phyloP scores from a whole-genome alignment of 2,329 filamentous ascomycete species.

The Botrytis aclada region DNA sequence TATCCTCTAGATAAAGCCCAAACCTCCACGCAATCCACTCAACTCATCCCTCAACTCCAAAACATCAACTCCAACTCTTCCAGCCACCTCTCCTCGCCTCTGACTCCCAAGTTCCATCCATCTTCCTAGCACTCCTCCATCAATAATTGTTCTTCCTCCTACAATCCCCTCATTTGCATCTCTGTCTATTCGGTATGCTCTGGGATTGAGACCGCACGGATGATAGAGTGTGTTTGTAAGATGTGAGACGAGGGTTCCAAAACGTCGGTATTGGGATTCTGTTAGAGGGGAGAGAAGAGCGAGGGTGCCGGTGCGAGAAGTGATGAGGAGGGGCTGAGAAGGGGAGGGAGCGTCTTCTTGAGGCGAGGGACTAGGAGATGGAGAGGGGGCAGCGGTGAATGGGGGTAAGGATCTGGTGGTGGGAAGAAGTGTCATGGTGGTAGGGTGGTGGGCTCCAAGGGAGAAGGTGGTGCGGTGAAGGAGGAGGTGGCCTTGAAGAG shows the following conservation, averaged over 20 bases:
- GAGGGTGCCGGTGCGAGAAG: constrained; percentile 73
- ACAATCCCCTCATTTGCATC: constrained; percentile 45
- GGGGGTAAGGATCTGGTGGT: constrained; percentile 52
- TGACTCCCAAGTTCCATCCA: constrained; percentile 75
- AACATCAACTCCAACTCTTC: constrained; percentile 65
- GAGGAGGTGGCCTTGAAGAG: constrained; percentile 81
- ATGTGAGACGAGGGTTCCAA: constrained; percentile 78
- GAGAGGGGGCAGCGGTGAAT: constrained; percentile 45
- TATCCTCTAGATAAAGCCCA: background rate
- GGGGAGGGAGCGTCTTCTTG: constrained; percentile 35
- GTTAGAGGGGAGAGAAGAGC: constrained; percentile 73
- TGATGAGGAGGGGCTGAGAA: constrained; percentile 58
- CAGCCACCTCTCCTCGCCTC: constrained; percentile 68
- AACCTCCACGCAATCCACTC: constrained; percentile 52
- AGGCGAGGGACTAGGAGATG: constrained; percentile 30
- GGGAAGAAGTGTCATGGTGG: constrained; percentile 72
- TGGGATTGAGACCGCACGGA: constrained; percentile 77
- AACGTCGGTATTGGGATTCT: constrained; percentile 78
- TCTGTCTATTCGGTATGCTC: constrained; percentile 68
- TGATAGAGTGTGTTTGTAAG: constrained; percentile 73
- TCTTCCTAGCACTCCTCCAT: constrained; percentile 70
- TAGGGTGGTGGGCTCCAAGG: constrained; percentile 72
- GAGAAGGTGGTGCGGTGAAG: constrained; percentile 87
- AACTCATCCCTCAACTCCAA: constrained; percentile 69
- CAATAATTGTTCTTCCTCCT: constrained; percentile 53